Evolutionary conservation across 1,284 basidiomycete genomes (phyloP).

Genomic region (Porogramme epimiltina): DNA sequence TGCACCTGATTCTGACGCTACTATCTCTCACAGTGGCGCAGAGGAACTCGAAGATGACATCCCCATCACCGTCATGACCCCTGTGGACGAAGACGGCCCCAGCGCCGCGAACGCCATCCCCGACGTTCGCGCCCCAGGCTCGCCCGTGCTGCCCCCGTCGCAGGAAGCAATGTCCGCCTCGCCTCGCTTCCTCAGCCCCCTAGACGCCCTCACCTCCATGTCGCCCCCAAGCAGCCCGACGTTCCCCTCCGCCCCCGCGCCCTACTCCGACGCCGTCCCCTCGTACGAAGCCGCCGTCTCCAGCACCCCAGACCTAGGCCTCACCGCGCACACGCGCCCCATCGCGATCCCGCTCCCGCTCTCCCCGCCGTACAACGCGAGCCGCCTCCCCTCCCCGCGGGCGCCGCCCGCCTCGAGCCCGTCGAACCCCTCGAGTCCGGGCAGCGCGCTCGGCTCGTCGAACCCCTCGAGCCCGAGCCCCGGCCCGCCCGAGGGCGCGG

Average conservation of each 20-base stretch:
- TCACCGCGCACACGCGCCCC: background rate
- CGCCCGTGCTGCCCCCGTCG: constrained; percentile 1
- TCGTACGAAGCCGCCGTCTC: constrained; percentile 19
- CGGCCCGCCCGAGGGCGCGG: constrained; percentile 2
- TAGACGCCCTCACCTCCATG: background rate
- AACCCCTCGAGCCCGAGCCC: background rate
- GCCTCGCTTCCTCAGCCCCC: constrained; percentile 6
- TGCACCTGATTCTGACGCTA: constrained; percentile 1
- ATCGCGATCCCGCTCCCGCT: constrained; percentile 9
- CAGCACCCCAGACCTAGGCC: constrained; percentile 12
- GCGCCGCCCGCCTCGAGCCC: background rate
- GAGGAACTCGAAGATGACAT: constrained; percentile 19
- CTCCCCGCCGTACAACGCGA: background rate
- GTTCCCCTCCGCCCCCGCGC: background rate
- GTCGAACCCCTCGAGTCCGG: constrained; percentile 4
- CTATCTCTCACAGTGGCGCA: constrained; percentile 8
- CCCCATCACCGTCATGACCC: constrained; percentile 19
- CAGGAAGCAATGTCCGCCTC: background rate
- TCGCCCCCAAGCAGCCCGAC: constrained; percentile 2
- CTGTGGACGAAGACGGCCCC: constrained; percentile 16
- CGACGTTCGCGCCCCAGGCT: background rate
- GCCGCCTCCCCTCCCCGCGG: background rate
- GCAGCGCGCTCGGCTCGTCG: constrained; percentile 5
- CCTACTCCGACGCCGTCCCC: constrained; percentile 13
- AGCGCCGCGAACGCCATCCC: background rate